phyloP scores from a whole-genome alignment of 306 rosid species.

The Gastrolobium bilobum region DNA sequence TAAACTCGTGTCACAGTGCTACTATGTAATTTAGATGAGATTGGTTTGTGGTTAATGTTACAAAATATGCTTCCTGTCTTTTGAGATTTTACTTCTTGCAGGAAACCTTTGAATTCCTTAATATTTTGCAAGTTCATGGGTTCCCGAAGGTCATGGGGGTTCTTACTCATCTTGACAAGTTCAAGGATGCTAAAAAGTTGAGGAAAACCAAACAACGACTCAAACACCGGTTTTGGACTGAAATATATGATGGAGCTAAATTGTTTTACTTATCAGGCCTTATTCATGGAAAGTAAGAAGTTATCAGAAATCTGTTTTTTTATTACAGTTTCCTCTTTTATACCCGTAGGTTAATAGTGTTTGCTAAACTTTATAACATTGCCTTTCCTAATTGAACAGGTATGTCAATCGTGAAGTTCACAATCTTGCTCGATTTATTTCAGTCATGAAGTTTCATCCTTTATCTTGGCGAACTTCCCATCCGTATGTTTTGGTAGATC shows the following conservation, averaged over 20 bases:
- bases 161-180: constrained; percentile 93
- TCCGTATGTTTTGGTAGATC: constrained; percentile 91
- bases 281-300: constrained; percentile 86
- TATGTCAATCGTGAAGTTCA: constrained; percentile 89
- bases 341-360: neutral
- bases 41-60: neutral
- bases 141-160: constrained; percentile 98
- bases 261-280: constrained; percentile 94
- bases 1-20: neutral
- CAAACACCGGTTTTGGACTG: constrained; percentile 95
- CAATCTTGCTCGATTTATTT: constrained; percentile 92
- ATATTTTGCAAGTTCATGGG: constrained; percentile 91
- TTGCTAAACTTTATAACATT: constrained; percentile 22
- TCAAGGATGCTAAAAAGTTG: constrained; percentile 85
- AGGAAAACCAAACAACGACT: constrained; percentile 89
- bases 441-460: constrained; percentile 97
- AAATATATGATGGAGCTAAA: constrained; percentile 93
- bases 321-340: constrained; percentile 13
- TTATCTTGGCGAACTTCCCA: constrained; percentile 89
- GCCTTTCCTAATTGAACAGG: constrained; percentile 57
- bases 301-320: neutral
- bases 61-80: neutral
- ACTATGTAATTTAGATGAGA: neutral
- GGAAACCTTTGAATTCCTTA: constrained; percentile 99
- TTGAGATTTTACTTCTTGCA: constrained; percentile 46